Evolutionary conservation across 768 basidiomycete species (phyloP).

Genomic region (Tricholoma sp.): DNA sequence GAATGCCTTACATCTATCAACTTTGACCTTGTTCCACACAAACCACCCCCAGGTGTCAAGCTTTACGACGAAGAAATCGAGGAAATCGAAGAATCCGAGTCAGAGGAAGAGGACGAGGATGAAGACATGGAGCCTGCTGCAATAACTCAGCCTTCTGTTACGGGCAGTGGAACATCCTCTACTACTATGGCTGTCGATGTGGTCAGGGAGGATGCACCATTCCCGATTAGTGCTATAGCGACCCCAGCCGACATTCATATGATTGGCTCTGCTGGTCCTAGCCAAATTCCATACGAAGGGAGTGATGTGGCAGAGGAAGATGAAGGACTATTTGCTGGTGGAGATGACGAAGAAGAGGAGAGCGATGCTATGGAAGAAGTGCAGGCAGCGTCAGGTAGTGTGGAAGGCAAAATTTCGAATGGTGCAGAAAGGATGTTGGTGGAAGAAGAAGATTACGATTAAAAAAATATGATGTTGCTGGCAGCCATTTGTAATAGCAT

Average conservation of each 20-base stretch:
- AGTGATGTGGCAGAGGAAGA: constrained; percentile 72
- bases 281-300: constrained; percentile 49
- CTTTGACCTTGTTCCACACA: constrained; percentile 84
- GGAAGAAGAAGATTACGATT: constrained; percentile 87
- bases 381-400: constrained; percentile 33
- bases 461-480: constrained; percentile 14
- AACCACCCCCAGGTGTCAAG: constrained; percentile 72
- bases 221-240: constrained; percentile 56
- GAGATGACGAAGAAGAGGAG: constrained; percentile 70
- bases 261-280: constrained; percentile 34
- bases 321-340: constrained; percentile 73
- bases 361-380: constrained; percentile 84
- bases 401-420: constrained; percentile 28
- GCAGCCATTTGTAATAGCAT: constrained; percentile 7
- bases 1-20: constrained; percentile 78
- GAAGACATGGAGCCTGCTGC: constrained; percentile 68
- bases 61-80: constrained; percentile 80
- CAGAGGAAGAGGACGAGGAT: constrained; percentile 56
- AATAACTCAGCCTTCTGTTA: constrained; percentile 33
- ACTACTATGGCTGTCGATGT: constrained; percentile 31
- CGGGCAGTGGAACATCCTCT: constrained; percentile 18
- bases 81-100: constrained; percentile 73
- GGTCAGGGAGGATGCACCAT: constrained; percentile 43
- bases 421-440: constrained; percentile 76
- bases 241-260: constrained; percentile 71